phyloP scores from a whole-genome alignment of 441 rosid genomes.

The Erodium texanum region DNA sequence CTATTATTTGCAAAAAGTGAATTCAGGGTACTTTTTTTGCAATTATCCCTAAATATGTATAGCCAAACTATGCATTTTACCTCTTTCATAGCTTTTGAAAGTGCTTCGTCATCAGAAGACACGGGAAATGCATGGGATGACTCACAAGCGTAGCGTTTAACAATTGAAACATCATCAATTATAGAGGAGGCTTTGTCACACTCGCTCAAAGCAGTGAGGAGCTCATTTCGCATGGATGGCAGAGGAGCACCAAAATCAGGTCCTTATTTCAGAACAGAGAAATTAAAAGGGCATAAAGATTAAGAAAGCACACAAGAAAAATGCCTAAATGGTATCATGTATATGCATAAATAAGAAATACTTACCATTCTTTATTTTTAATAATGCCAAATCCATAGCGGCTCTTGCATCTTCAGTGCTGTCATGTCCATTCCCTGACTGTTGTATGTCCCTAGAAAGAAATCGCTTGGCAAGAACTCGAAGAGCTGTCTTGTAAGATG shows the following conservation, averaged over 20 bases:
- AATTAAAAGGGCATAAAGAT: slow-evolving; percentile 1
- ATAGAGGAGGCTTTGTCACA: slow-evolving; percentile 61
- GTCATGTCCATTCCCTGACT: slow-evolving; percentile 74
- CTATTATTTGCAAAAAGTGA: no score
- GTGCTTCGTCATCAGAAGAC: slow-evolving; percentile 73
- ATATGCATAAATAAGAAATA: background rate
- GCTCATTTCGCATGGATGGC: slow-evolving; percentile 50
- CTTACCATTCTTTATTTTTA: slow-evolving; percentile 79
- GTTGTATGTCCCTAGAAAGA: slow-evolving; percentile 79
- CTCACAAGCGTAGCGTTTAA: slow-evolving; percentile 66
- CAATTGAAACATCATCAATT: slow-evolving; percentile 53
- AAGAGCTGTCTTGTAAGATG: slow-evolving; percentile 76
- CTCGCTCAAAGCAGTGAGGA: slow-evolving; percentile 60
- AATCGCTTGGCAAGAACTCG: slow-evolving; percentile 73
- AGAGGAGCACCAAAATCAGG: slow-evolving; percentile 83
- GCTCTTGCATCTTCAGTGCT: slow-evolving; percentile 91
- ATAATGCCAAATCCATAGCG: slow-evolving; percentile 73
- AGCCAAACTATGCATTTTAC: slow-evolving; percentile 26
- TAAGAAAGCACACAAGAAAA: no score
- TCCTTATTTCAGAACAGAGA: slow-evolving; percentile 36
- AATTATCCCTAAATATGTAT: no score
- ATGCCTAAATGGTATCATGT: no score
- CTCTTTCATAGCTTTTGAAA: slow-evolving; percentile 73
- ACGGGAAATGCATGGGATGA: slow-evolving; percentile 75
- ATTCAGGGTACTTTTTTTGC: no score